These are phyloP conservation scores for Heliosperma pusillum DNA, from an alignment of 148 eudicot genomes.

Conservation along the genomic window DNA sequence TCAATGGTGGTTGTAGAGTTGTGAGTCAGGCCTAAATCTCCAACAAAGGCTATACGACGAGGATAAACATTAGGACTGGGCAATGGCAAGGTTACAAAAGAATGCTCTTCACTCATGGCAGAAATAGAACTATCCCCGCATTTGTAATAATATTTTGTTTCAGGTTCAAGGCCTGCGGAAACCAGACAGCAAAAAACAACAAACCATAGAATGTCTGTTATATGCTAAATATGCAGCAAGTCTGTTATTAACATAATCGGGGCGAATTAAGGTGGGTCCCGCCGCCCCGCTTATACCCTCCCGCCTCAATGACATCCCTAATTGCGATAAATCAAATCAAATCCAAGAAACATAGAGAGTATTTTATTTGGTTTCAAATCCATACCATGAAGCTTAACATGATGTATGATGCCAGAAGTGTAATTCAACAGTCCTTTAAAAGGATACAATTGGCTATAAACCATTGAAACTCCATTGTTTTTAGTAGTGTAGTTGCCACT, in stretches of 20 bases:
- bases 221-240: too few species aligned
- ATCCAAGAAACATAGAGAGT: too few species aligned
- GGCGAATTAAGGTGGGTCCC: too few species aligned
- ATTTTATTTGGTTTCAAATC: too few species aligned
- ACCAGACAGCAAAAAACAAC: neutral
- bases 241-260: too few species aligned
- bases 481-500: constrained; percentile 58
- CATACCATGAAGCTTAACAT: constrained; percentile 78
- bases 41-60: constrained; percentile 64
- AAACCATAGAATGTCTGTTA: too few species aligned
- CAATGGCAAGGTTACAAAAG: constrained; percentile 55
- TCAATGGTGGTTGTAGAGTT: constrained; percentile 81
- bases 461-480: constrained; percentile 50
- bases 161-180: constrained; percentile 74
- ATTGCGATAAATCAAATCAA: too few species aligned
- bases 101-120: constrained; percentile 70
- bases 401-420: constrained; percentile 92
- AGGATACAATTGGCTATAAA: constrained; percentile 83
- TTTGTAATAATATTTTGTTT: constrained; percentile 66
- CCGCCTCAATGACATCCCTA: too few species aligned
- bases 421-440: constrained; percentile 74
- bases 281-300: too few species aligned
- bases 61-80: constrained; percentile 65
- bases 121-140: constrained; percentile 76
- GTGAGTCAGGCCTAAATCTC: constrained; percentile 86